Conservation (phyloP, 441 rosid genomes). For the Jatropha podagrica region DNA sequence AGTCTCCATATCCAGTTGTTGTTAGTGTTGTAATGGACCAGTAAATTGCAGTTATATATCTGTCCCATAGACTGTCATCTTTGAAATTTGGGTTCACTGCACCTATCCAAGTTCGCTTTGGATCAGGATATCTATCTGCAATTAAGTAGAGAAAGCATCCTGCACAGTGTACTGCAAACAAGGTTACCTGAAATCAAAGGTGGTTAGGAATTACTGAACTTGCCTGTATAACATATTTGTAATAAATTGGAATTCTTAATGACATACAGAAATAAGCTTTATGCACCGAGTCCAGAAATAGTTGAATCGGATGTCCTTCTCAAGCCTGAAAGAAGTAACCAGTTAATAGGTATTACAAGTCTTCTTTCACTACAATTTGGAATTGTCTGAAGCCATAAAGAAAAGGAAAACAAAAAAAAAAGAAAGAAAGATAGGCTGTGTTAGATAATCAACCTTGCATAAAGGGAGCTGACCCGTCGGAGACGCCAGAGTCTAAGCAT, state of each 20-base stretch:
- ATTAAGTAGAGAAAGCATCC: constrained; percentile 81
- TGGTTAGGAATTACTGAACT: constrained; percentile 30
- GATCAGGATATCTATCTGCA: constrained; percentile 53
- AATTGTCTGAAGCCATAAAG: constrained; percentile 12
- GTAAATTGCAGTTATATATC: constrained; percentile 85
- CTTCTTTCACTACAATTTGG: constrained; percentile 16
- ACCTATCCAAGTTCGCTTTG: constrained; percentile 81
- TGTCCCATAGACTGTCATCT: constrained; percentile 67
- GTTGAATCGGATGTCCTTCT: constrained; percentile 79
- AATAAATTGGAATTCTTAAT: not conserved
- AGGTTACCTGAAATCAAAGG: constrained; percentile 60
- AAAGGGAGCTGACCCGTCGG: constrained; percentile 37
- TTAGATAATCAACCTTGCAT: constrained; percentile 33
- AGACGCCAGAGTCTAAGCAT: constrained; percentile 47
- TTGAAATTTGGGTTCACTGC: constrained; percentile 53
- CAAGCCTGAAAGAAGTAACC: constrained; percentile 51
- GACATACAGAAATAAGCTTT: constrained; percentile 71
- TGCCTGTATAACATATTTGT: not conserved
- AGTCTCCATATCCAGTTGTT: constrained; percentile 90
- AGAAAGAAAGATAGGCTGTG: constrained; percentile 9
- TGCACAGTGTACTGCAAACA: constrained; percentile 78
- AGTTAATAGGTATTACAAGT: constrained; percentile 27
- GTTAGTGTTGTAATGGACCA: constrained; percentile 93
- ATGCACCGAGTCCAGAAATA: constrained; percentile 71
- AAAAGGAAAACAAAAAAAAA: constrained; percentile 10